Conservation (phyloP, 371 early-diverging fungal species). For the Racocetra persica region DNA sequence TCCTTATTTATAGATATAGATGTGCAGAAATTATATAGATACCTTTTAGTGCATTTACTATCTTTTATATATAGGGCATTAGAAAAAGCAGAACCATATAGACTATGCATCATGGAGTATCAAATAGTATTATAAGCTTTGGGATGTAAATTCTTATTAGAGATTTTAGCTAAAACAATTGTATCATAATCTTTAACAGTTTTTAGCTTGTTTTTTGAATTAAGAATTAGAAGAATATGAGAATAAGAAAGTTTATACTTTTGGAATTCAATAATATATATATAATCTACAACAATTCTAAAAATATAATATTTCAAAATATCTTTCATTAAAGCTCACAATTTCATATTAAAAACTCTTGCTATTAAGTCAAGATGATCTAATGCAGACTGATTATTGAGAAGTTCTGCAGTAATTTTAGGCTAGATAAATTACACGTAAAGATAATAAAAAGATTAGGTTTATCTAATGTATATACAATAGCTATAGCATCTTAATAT, state of each 20-base stretch:
- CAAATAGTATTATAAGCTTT: constrained; percentile 48
- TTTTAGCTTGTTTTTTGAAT: constrained; percentile 28
- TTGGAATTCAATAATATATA: constrained; percentile 49
- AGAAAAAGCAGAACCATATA: constrained; percentile 43
- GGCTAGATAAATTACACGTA: constrained; percentile 47
- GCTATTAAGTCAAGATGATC: constrained; percentile 46
- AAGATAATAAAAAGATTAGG: constrained; percentile 21
- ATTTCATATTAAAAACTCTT: constrained; percentile 47
- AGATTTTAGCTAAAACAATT: constrained; percentile 51
- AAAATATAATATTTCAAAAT: constrained; percentile 44
- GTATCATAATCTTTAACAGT: constrained; percentile 46
- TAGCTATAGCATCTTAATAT: too few species aligned
- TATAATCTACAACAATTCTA: constrained; percentile 44
- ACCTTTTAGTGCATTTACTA: constrained; percentile 46
- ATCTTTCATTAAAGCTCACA: constrained; percentile 46
- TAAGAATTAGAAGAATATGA: constrained; percentile 51
- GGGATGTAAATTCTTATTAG: constrained; percentile 44
- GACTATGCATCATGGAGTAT: constrained; percentile 54
- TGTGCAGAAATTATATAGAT: constrained; percentile 40
- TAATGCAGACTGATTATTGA: constrained; percentile 39
- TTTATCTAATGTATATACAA: too few species aligned
- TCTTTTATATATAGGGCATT: constrained; percentile 49
- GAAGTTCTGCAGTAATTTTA: constrained; percentile 45
- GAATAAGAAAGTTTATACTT: constrained; percentile 49
- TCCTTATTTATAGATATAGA: constrained; percentile 42